Percentiles rank a stretch among this genome's conserved stretches.
Conservation (phyloP, 1,284 basidiomycete species). For the Boletus smithii region DNA sequence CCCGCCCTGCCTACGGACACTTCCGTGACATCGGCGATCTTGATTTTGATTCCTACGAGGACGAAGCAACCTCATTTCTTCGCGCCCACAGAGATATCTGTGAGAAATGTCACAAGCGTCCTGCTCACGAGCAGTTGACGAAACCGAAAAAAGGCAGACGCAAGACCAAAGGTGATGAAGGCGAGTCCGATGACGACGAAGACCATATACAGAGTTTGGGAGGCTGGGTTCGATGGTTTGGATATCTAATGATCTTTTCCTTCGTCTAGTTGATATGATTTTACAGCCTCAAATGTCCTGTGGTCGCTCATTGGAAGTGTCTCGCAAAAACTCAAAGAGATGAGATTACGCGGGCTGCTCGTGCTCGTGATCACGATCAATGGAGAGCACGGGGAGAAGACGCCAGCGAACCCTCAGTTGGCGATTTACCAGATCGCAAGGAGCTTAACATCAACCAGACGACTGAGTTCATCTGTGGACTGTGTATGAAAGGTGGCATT, state of each 20-base stretch:
- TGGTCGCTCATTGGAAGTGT: slow-evolving; percentile 79
- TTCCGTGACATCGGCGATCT: slow-evolving; percentile 58
- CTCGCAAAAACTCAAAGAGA: slow-evolving; percentile 62
- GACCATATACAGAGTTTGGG: slow-evolving; percentile 56
- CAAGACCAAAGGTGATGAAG: slow-evolving; percentile 40
- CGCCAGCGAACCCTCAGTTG: slow-evolving; percentile 12
- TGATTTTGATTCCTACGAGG: slow-evolving; percentile 53
- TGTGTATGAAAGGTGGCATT: slow-evolving; percentile 71
- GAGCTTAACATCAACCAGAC: slow-evolving; percentile 55
- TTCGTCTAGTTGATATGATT: slow-evolving; percentile 11
- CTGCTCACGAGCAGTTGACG: slow-evolving; percentile 54
- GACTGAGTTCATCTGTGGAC: slow-evolving; percentile 75
- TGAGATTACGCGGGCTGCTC: slow-evolving; percentile 67
- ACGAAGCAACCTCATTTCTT: slow-evolving; percentile 54
- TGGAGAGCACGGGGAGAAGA: slow-evolving; percentile 35
- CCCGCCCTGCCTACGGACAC: slow-evolving; percentile 63
- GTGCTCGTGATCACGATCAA: slow-evolving; percentile 46
- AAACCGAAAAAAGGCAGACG: slow-evolving; percentile 43
- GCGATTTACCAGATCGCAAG: slow-evolving; percentile 27
- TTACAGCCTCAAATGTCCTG: slow-evolving; percentile 68
- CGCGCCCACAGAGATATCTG: slow-evolving; percentile 60
- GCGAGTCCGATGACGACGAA: slow-evolving; percentile 45
- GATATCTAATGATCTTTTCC: slow-evolving; percentile 1
- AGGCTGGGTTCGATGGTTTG: slow-evolving; percentile 85
- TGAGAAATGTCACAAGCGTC: slow-evolving; percentile 64